Base-by-base conservation (phyloP, 1,284 basidiomycete species). In the Rhizopogon hawkerae region DNA sequence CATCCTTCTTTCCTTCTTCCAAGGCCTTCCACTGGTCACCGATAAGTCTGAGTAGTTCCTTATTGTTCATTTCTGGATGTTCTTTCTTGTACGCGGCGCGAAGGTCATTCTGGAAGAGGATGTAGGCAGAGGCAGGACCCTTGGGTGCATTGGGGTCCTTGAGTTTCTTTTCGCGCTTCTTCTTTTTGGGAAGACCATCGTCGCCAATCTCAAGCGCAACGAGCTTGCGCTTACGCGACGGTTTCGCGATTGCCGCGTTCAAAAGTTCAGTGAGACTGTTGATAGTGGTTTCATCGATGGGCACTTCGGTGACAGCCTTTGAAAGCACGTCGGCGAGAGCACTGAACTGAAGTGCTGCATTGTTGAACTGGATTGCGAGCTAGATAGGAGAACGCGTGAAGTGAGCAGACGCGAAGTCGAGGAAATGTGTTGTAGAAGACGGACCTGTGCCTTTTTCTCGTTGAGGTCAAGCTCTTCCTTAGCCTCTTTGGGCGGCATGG, bases 81-180 rank as follows among this genome's bases (percentile, higher is more conserved):
- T 76, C 69, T 42, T 72, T 71, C 70, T 84, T 83, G 59, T 90
- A 73, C 55, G 79, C 71, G 54, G 83, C 79, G 60, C 93, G 85
- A 52, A 93, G 77, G 38, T 90, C 86, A 66, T 97, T 97, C 69
- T 97, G 95, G 78, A 89, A 98, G 59, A 96, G 75, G 64, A 98
- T 83, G 73, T 97, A 98, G 14, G 93, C 93, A 14, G 91, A 92
- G 16, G 93, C 79, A 23, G 95, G 92, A 13, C 92, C 84, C 69
- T 96, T 97, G 37, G 95, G 95, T 51, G 92, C 92, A 65, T 92
- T 87, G 33, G 92, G 92, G 65, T 98, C 94, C 66, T 84, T 92
- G 50, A 70, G 67, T 59, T 84, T 85, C 62, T 81, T 85, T 61
- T 65, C 69, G 52, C 62, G 60, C 57, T 57, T 69, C 64, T 56